Evolutionary conservation across 768 basidiomycete genomes (phyloP).

Genomic region (Filobasidium wieringae): DNA sequence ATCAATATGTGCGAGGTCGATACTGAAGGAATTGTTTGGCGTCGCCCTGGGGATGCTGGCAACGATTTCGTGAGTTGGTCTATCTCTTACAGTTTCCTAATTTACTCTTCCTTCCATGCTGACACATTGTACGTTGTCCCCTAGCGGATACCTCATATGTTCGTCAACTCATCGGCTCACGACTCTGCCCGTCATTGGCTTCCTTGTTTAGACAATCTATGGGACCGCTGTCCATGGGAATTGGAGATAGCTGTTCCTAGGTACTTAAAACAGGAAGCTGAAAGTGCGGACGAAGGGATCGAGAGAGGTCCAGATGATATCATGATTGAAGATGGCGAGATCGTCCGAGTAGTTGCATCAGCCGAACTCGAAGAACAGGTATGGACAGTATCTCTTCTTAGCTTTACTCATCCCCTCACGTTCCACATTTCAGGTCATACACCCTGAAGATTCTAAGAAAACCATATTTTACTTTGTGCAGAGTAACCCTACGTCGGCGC

Average conservation of each 20-base stretch:
- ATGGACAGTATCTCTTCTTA: conserved; percentile 28
- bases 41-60: conserved; percentile 23
- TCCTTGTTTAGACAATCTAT: conserved; percentile 87
- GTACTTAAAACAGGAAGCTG: conserved; percentile 31
- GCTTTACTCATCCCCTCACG: conserved; percentile 4
- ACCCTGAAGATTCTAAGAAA: conserved; percentile 86
- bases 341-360: conserved; percentile 81
- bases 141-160: conserved; percentile 85
- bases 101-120: not conserved
- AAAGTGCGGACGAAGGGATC: conserved; percentile 33
- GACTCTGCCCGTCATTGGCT: conserved; percentile 96
- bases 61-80: conserved; percentile 18
- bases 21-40: conserved; percentile 33
- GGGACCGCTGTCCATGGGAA: conserved; percentile 98
- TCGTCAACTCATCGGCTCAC: conserved; percentile 72
- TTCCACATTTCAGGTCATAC: conserved; percentile 55
- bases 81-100: not conserved
- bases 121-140: not conserved
- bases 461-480: conserved; percentile 89
- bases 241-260: conserved; percentile 85
- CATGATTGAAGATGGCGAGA: conserved; percentile 44
- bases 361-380: conserved; percentile 93
- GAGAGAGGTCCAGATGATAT: conserved; percentile 39
- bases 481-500: conserved; percentile 74
- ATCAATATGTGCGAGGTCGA: conserved; percentile 39